phyloP scores from a whole-genome alignment of 352 stramenopile species.

The Pythium aristosporum region DNA sequence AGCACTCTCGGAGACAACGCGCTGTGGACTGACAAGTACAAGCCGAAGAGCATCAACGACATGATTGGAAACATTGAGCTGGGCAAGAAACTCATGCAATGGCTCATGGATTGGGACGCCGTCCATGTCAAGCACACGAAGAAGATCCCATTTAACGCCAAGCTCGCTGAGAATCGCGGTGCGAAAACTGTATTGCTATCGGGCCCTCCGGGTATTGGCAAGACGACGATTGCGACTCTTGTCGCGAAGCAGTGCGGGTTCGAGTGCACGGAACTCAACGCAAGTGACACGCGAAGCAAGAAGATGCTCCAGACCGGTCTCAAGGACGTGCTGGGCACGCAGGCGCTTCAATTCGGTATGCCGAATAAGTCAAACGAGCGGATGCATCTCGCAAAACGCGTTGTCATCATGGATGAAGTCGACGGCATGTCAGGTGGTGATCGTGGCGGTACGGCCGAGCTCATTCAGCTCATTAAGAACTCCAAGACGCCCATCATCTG shows the following conservation, averaged over 20 bases:
- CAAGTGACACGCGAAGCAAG: constrained; percentile 97
- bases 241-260: constrained; percentile 91
- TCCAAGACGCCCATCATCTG: constrained; percentile 99
- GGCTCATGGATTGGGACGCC: constrained; percentile 80
- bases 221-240: constrained; percentile 96
- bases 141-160: constrained; percentile 74
- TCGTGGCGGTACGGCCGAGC: constrained; percentile 94
- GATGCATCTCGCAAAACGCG: constrained; percentile 78
- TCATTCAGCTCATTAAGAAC: constrained; percentile 99
- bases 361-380: constrained; percentile 39
- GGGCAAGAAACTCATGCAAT: constrained; percentile 85
- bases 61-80: constrained; percentile 94
- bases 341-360: constrained; percentile 86
- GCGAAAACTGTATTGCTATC: constrained; percentile 95
- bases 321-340: constrained; percentile 92
- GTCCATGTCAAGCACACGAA: constrained; percentile 84
- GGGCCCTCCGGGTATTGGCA: constrained; percentile 94
- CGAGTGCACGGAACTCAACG: constrained; percentile 96
- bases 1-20: constrained; percentile 38
- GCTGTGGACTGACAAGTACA: constrained; percentile 98
- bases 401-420: constrained; percentile 99
- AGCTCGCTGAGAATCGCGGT: constrained; percentile 80
- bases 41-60: constrained; percentile 86
- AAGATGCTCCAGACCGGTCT: constrained; percentile 92
- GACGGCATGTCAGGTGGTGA: constrained; percentile 98